Evolutionary conservation across 2,329 filamentous ascomycete genomes (phyloP).

Genomic region (Alternaria sp.): DNA sequence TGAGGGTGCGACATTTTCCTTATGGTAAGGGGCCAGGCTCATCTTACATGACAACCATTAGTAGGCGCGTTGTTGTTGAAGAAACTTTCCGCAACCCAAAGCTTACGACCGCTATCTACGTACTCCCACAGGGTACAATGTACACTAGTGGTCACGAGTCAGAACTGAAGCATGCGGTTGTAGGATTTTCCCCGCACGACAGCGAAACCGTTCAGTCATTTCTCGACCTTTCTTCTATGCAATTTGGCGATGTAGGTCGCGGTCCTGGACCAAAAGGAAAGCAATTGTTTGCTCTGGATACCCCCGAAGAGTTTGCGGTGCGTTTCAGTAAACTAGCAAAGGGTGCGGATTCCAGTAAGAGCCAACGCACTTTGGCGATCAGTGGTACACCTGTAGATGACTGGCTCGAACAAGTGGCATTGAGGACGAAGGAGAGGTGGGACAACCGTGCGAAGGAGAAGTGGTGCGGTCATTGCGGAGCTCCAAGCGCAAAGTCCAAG

Average conservation of each 20-base stretch:
- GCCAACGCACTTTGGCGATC: background rate
- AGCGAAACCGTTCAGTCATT: constrained; percentile 5
- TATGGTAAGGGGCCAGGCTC: background rate
- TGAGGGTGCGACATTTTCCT: constrained; percentile 5
- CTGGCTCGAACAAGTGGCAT: constrained; percentile 6
- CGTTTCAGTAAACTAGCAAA: constrained; percentile 3
- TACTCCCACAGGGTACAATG: background rate
- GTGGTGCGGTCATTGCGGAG: constrained; percentile 11
- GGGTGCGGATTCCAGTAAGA: constrained; percentile 2
- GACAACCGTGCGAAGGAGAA: background rate
- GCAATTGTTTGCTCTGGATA: constrained; percentile 8
- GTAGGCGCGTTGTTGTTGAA: background rate
- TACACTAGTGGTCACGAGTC: background rate
- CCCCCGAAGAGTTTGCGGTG: constrained; percentile 1
- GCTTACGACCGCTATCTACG: constrained; percentile 1
- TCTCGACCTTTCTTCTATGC: constrained; percentile 10
- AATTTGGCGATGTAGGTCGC: constrained; percentile 9
- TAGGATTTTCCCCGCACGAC: constrained; percentile 3
- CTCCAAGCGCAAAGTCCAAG: background rate
- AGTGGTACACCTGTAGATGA: background rate
- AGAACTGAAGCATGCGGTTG: background rate
- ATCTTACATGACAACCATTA: constrained; percentile 1
- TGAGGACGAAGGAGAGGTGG: constrained; percentile 3
- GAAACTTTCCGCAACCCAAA: constrained; percentile 4
- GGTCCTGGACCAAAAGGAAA: constrained; percentile 8